Evolutionary conservation across 169 alveolate species (phyloP), one percentile per base, ranked within the genome.

Genomic region (Blepharisma undulans): DNA sequence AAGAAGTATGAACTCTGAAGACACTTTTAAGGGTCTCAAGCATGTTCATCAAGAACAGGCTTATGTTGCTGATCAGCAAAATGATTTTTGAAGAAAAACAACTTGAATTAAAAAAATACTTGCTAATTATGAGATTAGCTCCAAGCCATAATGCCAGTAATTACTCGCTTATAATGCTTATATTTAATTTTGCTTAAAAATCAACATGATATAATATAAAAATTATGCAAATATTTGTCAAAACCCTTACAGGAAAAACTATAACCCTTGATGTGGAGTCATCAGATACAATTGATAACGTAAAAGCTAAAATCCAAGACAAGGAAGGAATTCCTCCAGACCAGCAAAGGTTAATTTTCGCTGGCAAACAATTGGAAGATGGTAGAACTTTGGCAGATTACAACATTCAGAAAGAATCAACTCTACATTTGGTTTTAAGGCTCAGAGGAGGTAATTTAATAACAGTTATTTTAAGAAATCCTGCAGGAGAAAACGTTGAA

Each of bases 391-490:
- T 96, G 29, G 78, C 92, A 8, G 93, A 94, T 87, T 96, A 94
- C 87, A 91, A 91, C 78, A 93, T 95, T 22, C 76, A 94, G 78
- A 91, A 92, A 72, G 98, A 94, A 84, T 94, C 97, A 18, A 94
- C 97, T 3, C 86, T 97, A 21, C 97, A 96, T 76, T 93, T 95
- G 66, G 97, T 97, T 1, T 88, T 95, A 19, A 87, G 96, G 84
- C 93, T 95, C 10, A 88, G 71, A 82, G 96, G 96, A 27, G 97
- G 97, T 4, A 8, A 5, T 36, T 5, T 36, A 5, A 36, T 36
- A 8, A 36, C 60, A 36, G 8, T 36, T 36, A 8, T 36, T 36
- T 4, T 36, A 8, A 36, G 8, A 36, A 36, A 8, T 36, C 8
- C 8, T 5, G 60, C 60, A 5, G 60, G 60, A 8, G 8, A 4